These are phyloP conservation scores for Astragalus glycyphyllos DNA, from an alignment of 306 rosid genomes.

Conservation along the genomic window DNA sequence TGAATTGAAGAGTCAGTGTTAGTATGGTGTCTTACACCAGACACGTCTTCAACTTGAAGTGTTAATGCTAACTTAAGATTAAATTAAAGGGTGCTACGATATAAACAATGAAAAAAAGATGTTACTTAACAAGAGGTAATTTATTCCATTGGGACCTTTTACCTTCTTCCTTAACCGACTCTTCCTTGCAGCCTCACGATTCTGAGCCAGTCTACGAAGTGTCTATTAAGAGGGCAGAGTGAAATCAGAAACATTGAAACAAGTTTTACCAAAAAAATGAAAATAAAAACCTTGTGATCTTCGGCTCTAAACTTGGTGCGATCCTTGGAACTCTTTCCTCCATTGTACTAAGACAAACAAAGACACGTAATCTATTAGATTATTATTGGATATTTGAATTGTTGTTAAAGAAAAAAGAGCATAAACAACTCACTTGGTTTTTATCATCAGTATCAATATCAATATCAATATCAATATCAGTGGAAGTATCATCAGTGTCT, in stretches of 20 bases:
- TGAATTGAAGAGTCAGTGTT: too few species aligned
- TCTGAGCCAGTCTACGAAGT: slow-evolving; percentile 76
- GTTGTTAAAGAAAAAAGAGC: not conserved
- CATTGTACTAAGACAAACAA: slow-evolving; percentile 55
- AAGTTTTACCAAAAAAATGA: not conserved
- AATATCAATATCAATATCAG: slow-evolving; percentile 72
- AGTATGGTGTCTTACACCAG: too few species aligned
- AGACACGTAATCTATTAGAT: not conserved
- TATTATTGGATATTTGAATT: too few species aligned
- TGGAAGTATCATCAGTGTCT: slow-evolving; percentile 81
- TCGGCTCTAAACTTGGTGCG: slow-evolving; percentile 54
- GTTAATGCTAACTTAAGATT: too few species aligned
- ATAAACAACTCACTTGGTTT: slow-evolving; percentile 46
- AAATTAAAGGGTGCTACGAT: too few species aligned
- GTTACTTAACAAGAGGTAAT: not conserved
- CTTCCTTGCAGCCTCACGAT: slow-evolving; percentile 84
- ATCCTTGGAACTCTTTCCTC: slow-evolving; percentile 58
- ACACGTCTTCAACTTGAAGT: too few species aligned
- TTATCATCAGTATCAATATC: slow-evolving; percentile 74
- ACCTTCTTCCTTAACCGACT: slow-evolving; percentile 82
- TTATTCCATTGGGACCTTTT: slow-evolving; percentile 13
- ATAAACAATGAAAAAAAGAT: not conserved
- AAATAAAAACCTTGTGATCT: slow-evolving; percentile 65
- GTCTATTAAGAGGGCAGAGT: slow-evolving; percentile 43
- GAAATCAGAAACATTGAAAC: not conserved